phyloP scores from a whole-genome alignment of 768 basidiomycete species.

The Boletus pseudo-olivaceus region DNA sequence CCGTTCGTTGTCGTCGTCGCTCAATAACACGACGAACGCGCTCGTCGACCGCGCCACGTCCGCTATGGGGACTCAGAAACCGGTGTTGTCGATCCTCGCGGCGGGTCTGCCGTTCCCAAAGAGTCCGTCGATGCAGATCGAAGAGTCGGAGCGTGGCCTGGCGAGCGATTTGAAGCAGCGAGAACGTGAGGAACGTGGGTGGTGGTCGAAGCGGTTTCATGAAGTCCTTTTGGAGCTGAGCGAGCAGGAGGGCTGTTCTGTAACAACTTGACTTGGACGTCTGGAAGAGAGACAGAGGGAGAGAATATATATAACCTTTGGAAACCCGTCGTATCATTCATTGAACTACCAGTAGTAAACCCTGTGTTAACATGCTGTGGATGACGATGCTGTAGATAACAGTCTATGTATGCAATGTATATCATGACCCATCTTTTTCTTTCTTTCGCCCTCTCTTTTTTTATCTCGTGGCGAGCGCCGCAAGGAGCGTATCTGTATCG shows the following conservation, averaged over 20 bases:
- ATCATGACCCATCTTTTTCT: neutral
- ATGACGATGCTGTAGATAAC: slow-evolving; percentile 7
- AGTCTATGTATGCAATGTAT: neutral
- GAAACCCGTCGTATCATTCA: neutral
- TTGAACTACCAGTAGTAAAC: neutral
- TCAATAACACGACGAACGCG: slow-evolving; percentile 23
- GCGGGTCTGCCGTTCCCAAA: slow-evolving; percentile 60
- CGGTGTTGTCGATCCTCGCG: slow-evolving; percentile 38
- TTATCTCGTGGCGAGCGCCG: slow-evolving; percentile 48
- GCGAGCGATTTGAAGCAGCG: slow-evolving; percentile 31
- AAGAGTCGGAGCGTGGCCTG: slow-evolving; percentile 30
- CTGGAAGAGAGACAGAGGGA: neutral
- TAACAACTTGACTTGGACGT: neutral
- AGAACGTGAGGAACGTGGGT: slow-evolving; percentile 68
- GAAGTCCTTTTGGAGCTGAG: slow-evolving; percentile 58
- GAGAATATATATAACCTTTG: neutral
- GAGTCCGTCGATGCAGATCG: slow-evolving; percentile 64
- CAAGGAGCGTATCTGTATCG: slow-evolving; percentile 58
- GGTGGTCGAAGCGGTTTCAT: slow-evolving; percentile 70
- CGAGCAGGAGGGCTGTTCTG: slow-evolving; percentile 11
- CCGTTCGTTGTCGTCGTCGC: slow-evolving; percentile 37
- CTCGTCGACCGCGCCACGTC: slow-evolving; percentile 27
- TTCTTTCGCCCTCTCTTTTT: neutral
- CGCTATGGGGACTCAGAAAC: slow-evolving; percentile 30
- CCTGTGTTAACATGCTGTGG: neutral